Conservation (phyloP, 2,329 filamentous ascomycete species). For the Botrytis byssoidea region DNA sequence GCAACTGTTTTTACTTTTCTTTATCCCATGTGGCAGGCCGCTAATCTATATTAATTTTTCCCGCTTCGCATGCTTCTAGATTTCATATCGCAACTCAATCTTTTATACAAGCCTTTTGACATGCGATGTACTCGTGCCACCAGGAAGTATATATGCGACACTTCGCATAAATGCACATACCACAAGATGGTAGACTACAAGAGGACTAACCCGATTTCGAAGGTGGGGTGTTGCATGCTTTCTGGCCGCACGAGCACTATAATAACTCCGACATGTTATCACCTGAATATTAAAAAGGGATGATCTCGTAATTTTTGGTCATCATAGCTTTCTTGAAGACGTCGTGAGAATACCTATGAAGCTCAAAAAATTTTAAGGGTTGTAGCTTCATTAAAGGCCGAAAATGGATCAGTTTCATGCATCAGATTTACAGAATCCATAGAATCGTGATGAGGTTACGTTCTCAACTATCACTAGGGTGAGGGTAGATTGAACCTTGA, state of each 20-base stretch:
- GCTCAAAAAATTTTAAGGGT: background rate
- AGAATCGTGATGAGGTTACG: background rate
- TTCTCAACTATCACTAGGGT: background rate
- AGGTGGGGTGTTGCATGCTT: background rate
- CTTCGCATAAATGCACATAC: background rate
- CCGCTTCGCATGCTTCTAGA: background rate
- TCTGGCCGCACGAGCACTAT: background rate
- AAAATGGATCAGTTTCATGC: background rate
- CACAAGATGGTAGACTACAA: background rate
- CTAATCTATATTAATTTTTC: background rate
- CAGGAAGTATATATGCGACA: background rate
- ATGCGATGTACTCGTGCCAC: background rate
- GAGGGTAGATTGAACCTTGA: background rate
- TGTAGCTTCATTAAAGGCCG: background rate
- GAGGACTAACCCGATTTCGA: background rate
- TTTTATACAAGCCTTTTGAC: background rate
- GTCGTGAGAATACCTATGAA: background rate
- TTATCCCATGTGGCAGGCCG: background rate
- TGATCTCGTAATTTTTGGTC: background rate
- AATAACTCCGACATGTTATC: background rate
- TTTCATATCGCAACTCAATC: background rate
- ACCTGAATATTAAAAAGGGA: background rate
- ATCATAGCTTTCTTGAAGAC: background rate
- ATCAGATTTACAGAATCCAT: background rate
- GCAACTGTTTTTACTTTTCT: background rate